Percentiles rank a stretch among this genome's conserved stretches.
These are phyloP conservation scores for Lithospermum erythrorhizon DNA, from an alignment of 257 asterid genomes.

Conservation along the genomic window DNA sequence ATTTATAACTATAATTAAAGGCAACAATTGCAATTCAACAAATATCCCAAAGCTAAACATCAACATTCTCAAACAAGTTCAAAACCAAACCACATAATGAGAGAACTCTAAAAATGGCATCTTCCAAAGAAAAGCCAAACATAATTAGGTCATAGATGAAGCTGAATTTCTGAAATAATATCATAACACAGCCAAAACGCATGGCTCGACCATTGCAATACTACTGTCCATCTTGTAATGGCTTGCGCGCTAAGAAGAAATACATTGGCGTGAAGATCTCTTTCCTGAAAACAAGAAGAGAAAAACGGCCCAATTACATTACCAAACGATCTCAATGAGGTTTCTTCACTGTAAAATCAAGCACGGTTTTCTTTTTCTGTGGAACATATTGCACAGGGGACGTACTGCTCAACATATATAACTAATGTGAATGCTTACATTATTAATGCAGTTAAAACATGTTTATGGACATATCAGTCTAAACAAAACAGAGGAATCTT, in stretches of 20 bases:
- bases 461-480: no score
- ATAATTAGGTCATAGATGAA: not conserved
- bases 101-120: not conserved
- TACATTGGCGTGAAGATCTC: constrained; percentile 92
- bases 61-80: not conserved
- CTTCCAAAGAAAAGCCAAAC: not conserved
- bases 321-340: not conserved
- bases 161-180: not conserved
- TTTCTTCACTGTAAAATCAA: not conserved
- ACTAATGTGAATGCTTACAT: not conserved
- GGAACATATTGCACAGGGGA: not conserved
- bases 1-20: not conserved
- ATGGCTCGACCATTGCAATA: not conserved
- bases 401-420: not conserved
- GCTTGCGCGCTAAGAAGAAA: constrained; percentile 83
- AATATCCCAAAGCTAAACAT: not conserved
- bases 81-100: not conserved
- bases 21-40: not conserved
- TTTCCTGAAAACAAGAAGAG: constrained; percentile 44
- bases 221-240: constrained; percentile 21
- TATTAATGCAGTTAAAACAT: no score
- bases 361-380: not conserved
- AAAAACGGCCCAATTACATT: not conserved
- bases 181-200: not conserved
- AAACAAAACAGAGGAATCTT: no score